These are phyloP conservation scores for Gyromitra esculenta DNA, from an alignment of 2,329 filamentous ascomycete genomes.

Conservation along the genomic window DNA sequence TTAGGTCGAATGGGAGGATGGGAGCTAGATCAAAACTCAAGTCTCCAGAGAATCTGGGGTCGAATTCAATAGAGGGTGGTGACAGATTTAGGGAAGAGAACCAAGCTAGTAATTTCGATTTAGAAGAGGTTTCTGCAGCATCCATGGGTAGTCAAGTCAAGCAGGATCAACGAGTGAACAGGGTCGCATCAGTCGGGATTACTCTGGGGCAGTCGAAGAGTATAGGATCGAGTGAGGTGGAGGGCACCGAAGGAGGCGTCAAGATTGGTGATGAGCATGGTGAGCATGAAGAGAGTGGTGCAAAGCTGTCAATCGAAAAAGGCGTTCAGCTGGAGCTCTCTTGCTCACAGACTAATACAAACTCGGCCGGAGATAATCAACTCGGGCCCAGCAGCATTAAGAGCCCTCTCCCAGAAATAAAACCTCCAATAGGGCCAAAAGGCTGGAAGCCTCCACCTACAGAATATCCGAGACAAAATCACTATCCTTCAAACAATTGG, in stretches of 20 bases:
- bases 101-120: not conserved
- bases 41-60: not conserved
- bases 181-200: not conserved
- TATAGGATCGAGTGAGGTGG: not conserved
- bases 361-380: not conserved
- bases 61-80: not conserved
- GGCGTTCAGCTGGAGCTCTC: not conserved
- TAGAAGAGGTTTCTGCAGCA: not conserved
- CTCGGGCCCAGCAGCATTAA: not conserved
- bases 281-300: conserved; percentile 25
- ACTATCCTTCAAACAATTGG: not conserved
- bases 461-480: not conserved
- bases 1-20: conserved; percentile 10
- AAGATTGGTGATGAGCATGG: not conserved
- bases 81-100: not conserved
- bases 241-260: not conserved
- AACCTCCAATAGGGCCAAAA: not conserved
- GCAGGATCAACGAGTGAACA: not conserved
- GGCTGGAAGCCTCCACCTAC: not conserved
- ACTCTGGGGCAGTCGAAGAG: not conserved
- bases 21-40: not conserved
- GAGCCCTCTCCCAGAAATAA: not conserved
- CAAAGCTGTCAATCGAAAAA: conserved; percentile 19
- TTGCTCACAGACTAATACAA: conserved; percentile 1
- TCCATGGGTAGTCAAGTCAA: not conserved